Evolutionary conservation across 495 filamentous ascomycete genomes (phyloP).

Genomic region (Penicillium taxi): DNA sequence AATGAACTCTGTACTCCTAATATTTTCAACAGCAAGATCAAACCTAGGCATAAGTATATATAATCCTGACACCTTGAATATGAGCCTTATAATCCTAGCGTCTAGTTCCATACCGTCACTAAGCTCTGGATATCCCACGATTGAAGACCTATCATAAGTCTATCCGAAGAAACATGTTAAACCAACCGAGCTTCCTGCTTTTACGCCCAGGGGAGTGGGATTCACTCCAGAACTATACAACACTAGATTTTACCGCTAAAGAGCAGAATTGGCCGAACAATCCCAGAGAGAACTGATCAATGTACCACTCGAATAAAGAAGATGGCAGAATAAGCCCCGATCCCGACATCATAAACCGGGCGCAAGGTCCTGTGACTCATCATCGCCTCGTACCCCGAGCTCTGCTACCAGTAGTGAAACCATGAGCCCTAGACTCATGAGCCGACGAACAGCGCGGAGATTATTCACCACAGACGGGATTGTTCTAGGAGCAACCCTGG

Average conservation of each 20-base stretch:
- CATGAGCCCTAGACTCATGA: background rate
- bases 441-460: background rate
- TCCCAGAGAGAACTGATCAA: conserved; percentile 31
- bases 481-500: conserved; percentile 22
- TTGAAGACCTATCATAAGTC: background rate
- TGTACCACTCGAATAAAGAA: conserved; percentile 14
- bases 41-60: too few relatives aligned
- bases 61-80: background rate
- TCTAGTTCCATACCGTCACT: background rate
- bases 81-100: background rate
- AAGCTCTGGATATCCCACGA: conserved; percentile 3
- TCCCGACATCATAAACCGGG: too few relatives aligned
- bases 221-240: conserved; percentile 24
- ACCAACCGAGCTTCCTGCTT: conserved; percentile 2
- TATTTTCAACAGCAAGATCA: too few relatives aligned
- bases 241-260: conserved; percentile 23
- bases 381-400: too few relatives aligned
- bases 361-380: too few relatives aligned
- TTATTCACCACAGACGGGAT: conserved; percentile 24
- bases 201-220: conserved; percentile 4
- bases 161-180: background rate
- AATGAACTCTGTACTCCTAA: too few relatives aligned
- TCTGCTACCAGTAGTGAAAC: background rate
- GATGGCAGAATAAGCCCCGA: too few relatives aligned
- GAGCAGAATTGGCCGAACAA: conserved; percentile 23